Percentiles rank a stretch among this genome's conserved stretches.
phyloP scores from a whole-genome alignment of 2,329 filamentous ascomycete genomes.

The Penicillium sp. region DNA sequence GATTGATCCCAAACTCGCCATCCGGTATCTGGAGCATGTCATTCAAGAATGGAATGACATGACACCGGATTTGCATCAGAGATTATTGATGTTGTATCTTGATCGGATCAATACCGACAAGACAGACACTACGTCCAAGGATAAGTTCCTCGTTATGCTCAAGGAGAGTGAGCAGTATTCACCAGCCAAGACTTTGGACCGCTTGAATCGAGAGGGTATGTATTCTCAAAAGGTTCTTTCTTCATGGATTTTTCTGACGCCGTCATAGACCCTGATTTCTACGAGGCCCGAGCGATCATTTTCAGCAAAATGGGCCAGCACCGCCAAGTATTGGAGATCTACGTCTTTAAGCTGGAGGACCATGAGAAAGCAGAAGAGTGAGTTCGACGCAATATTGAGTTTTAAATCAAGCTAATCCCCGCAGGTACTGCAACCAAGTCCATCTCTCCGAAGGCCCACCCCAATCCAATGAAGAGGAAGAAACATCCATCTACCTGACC shows the following conservation, averaged over 20 bases:
- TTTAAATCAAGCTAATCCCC: constrained; percentile 13
- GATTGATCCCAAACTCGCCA: constrained; percentile 71
- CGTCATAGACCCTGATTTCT: constrained; percentile 73
- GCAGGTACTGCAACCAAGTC: constrained; percentile 83
- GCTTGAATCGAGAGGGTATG: constrained; percentile 78
- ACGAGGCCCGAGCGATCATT: constrained; percentile 85
- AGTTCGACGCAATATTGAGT: constrained; percentile 32
- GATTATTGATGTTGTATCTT: constrained; percentile 73
- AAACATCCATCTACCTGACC: constrained; percentile 85
- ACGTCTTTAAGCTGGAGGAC: constrained; percentile 90
- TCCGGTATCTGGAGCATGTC: constrained; percentile 85
- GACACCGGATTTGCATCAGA: constrained; percentile 84
- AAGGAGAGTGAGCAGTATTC: constrained; percentile 78
- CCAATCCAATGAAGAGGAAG: constrained; percentile 50
- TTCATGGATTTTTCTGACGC: constrained; percentile 5
- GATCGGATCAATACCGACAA: constrained; percentile 50
- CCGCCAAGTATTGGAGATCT: constrained; percentile 94
- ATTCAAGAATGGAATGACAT: constrained; percentile 83
- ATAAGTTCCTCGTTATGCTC: constrained; percentile 73
- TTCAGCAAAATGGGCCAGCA: constrained; percentile 95
- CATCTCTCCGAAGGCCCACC: constrained; percentile 59
- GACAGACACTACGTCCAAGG: constrained; percentile 60
- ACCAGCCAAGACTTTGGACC: constrained; percentile 70
- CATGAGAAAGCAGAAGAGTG: constrained; percentile 91
- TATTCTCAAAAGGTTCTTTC: neutral